phyloP scores from a whole-genome alignment of 129 eudicot species.

The Centrapalus pauciflorus region DNA sequence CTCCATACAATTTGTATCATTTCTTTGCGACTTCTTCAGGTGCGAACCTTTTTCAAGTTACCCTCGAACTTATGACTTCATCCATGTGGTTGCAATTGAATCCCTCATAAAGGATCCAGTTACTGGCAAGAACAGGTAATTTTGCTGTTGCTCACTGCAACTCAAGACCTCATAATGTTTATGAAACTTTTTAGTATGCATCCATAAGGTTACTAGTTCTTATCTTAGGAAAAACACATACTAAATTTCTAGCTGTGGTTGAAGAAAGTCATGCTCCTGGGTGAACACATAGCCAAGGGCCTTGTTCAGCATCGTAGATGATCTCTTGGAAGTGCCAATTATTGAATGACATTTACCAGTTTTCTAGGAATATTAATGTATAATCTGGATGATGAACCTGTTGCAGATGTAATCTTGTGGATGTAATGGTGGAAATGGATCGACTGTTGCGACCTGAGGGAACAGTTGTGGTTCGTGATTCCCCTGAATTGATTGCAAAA shows the following conservation, averaged over 20 bases:
- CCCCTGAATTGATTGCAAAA: slow-evolving; percentile 70
- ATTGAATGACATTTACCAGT: too few relatives aligned
- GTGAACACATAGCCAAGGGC: neutral
- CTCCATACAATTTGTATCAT: neutral
- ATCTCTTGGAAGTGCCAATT: neutral
- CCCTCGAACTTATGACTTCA: slow-evolving; percentile 90
- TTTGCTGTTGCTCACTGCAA: neutral
- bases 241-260: neutral
- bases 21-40: slow-evolving; percentile 36
- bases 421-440: slow-evolving; percentile 84
- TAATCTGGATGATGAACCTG: slow-evolving; percentile 1
- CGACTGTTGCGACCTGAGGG: slow-evolving; percentile 84
- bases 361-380: too few relatives aligned
- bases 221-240: neutral
- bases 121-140: slow-evolving; percentile 77
- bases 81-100: slow-evolving; percentile 74
- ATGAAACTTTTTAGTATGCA: neutral
- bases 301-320: neutral
- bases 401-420: slow-evolving; percentile 80
- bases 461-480: slow-evolving; percentile 74
- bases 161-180: neutral
- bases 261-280: neutral
- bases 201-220: neutral
- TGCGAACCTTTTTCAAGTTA: slow-evolving; percentile 98
- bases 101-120: slow-evolving; percentile 64